phyloP scores from a whole-genome alignment of 78 protist genomes.

The Dictyostelium purpureum region DNA sequence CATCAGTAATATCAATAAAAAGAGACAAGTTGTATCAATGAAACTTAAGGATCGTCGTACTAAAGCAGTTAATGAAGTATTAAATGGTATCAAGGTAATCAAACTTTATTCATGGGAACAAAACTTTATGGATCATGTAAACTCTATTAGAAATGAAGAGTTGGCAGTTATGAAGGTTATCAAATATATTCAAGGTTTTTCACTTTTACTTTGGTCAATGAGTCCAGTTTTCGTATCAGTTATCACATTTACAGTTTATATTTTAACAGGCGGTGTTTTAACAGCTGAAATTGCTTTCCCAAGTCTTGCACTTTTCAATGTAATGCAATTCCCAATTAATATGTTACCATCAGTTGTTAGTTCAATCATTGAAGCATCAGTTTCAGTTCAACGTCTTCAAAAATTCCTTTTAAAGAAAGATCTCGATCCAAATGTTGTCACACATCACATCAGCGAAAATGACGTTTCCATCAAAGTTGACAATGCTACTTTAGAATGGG shows the following conservation, averaged over 20 bases:
- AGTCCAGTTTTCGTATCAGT: conserved; percentile 86
- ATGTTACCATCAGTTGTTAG: conserved; percentile 86
- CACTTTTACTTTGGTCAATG: conserved; percentile 65
- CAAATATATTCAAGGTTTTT: conserved; percentile 54
- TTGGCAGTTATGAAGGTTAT: neutral
- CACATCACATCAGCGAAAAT: neutral
- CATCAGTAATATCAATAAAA: conserved; percentile 29
- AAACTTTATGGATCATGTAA: conserved; percentile 54
- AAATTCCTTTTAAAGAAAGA: conserved; percentile 69
- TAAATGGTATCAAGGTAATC: conserved; percentile 86
- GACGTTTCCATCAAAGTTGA: conserved; percentile 7
- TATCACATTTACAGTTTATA: conserved; percentile 79
- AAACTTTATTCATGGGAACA: conserved; percentile 90
- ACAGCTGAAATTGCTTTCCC: conserved; percentile 91
- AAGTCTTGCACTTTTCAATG: conserved; percentile 87
- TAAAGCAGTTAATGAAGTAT: conserved; percentile 78
- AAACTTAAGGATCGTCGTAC: conserved; percentile 76
- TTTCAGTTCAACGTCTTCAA: conserved; percentile 85
- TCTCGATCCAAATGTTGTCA: conserved; percentile 67
- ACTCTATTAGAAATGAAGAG: conserved; percentile 45
- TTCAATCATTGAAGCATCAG: conserved; percentile 82
- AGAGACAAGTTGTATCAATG: conserved; percentile 54
- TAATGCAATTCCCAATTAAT: conserved; percentile 92
- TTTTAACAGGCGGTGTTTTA: conserved; percentile 50
- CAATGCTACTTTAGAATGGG: conserved; percentile 69